Evolutionary conservation across 345 rosid genomes (phyloP).

Genomic region (Cardamine occulta): DNA sequence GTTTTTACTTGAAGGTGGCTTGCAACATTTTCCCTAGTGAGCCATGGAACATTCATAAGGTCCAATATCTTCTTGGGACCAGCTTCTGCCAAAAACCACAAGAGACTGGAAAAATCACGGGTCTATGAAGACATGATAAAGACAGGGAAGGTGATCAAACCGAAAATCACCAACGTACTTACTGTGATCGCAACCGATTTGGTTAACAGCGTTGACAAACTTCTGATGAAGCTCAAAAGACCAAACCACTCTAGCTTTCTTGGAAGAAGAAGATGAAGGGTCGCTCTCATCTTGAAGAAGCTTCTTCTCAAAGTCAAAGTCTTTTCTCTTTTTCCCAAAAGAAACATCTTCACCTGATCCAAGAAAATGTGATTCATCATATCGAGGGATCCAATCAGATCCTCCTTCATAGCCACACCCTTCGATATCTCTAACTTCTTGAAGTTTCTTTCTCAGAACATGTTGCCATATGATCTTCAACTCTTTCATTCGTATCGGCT

Average conservation of each 20-base stretch:
- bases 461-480: constrained; percentile 99
- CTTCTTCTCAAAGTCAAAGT: constrained; percentile 60
- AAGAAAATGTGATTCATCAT: constrained; percentile 56
- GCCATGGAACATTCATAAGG: constrained; percentile 95
- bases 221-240: constrained; percentile 91
- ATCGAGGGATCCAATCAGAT: constrained; percentile 58
- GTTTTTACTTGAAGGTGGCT: constrained; percentile 87
- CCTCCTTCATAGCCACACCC: constrained; percentile 51
- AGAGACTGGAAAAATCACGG: constrained; percentile 41
- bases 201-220: constrained; percentile 94
- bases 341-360: constrained; percentile 65
- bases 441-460: constrained; percentile 80
- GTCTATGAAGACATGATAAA: constrained; percentile 33
- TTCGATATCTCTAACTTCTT: constrained; percentile 77
- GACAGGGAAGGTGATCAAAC: constrained; percentile 20
- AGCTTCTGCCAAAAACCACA: constrained; percentile 73
- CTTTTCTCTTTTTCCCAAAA: constrained; percentile 66
- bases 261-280: constrained; percentile 51
- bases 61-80: constrained; percentile 97
- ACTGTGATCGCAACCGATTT: constrained; percentile 88
- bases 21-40: constrained; percentile 94
- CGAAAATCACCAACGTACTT: constrained; percentile 60
- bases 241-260: constrained; percentile 97
- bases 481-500: constrained; percentile 97
- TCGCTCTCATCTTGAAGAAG: constrained; percentile 67